Evolutionary conservation across 768 basidiomycete species (phyloP).

Genomic region (Lentinus brumalis): DNA sequence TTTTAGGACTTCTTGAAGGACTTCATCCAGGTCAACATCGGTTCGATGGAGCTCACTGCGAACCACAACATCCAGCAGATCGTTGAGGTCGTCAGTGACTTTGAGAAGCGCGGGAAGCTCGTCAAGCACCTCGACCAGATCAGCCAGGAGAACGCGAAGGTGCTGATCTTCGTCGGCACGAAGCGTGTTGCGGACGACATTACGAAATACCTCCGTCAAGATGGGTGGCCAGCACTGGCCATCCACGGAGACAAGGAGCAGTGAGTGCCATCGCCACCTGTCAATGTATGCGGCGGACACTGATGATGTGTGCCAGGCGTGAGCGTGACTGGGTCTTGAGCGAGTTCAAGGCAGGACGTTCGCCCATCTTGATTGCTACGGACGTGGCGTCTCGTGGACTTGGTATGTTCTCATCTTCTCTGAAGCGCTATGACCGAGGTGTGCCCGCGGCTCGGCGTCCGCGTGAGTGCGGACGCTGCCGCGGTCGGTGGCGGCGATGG

Average conservation of each 20-base stretch:
- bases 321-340: conserved; percentile 99
- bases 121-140: conserved; percentile 98
- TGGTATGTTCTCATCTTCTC: conserved; percentile 74
- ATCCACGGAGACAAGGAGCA: conserved; percentile 99
- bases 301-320: conserved; percentile 50
- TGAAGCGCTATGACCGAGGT: conserved; percentile 50
- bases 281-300: conserved; percentile 2
- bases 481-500: conserved; percentile 7
- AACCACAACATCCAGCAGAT: conserved; percentile 98
- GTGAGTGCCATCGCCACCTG: conserved; percentile 46
- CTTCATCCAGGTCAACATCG: conserved; percentile 98
- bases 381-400: conserved; percentile 99
- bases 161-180: conserved; percentile 97
- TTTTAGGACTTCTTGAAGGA: conserved; percentile 89
- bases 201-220: conserved; percentile 95
- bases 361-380: conserved; percentile 97
- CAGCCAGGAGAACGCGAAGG: conserved; percentile 95
- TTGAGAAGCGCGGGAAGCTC: conserved; percentile 94
- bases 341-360: conserved; percentile 98
- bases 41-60: conserved; percentile 96
- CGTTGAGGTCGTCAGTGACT: conserved; percentile 95
- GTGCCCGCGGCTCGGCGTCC: conserved; percentile 35
- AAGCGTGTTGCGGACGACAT: conserved; percentile 98
- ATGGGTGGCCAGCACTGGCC: conserved; percentile 99
- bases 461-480: conserved; percentile 11